Base-by-base conservation (phyloP, 352 stramenopile genomes). In the Blastocystis sp. region DNA sequence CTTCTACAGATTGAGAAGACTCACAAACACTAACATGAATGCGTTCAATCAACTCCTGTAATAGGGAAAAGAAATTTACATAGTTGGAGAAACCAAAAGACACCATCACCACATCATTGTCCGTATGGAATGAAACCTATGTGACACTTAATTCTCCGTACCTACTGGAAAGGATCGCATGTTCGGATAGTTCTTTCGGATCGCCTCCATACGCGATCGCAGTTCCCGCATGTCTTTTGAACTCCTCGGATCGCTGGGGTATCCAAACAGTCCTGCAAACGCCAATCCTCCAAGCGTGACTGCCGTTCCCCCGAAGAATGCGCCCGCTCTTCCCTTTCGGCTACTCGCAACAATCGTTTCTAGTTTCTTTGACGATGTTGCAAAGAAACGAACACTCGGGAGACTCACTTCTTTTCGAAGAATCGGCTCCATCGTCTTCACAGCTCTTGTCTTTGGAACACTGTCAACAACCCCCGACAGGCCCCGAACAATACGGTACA, bases 161-260 rank as follows among this genome's bases (percentile, higher is more conserved):
- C 21, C 16, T 34, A 81, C 69, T n/a, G 69, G 44, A 24, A 42
- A 81, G 0, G 46, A 21, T 4, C n/a, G n/a, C 11, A 63, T 24
- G 40, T 64, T 64, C 14, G 69, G 69, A 32, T 63, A 64, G 32
- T 81, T 81, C 69, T 81, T 64, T 11, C 69, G 69, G 40, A 81
- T 61, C 16, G 11, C 49, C 36, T 81, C 69, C 11, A 81, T 49
- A 36, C 48, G 29, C 14, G 11, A 27, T 32, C 42, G 36, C 44
- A 81, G 44, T n/a, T 51, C 21, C 3, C 40, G 18, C 24, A 64
- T 64, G 6, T 81, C 21, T 24, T 38, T 64, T 16, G 4, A 9
- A 49, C 40, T 29, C 36, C 16, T 16, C 9, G 44, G n/a, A 64
- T 40, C 34, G 46, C 38, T 64, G 4, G 14, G 44, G 24, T 48